phyloP scores from a whole-genome alignment of 768 basidiomycete genomes.

The Artomyces pyxidatus region DNA sequence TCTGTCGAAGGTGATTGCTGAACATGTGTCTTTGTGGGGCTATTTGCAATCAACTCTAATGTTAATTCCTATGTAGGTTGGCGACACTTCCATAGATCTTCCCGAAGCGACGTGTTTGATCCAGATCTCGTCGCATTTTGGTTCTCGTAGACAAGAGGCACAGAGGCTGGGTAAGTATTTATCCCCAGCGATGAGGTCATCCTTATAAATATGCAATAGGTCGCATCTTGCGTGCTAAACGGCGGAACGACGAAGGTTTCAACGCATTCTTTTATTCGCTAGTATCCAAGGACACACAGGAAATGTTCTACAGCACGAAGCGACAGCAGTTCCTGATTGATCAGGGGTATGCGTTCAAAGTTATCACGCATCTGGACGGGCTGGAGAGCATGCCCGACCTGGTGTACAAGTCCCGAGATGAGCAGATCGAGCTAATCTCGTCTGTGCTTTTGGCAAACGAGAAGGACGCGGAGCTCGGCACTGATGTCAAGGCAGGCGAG shows the following conservation, averaged over 20 bases:
- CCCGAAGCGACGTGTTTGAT: slow-evolving; percentile 99
- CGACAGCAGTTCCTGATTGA: slow-evolving; percentile 98
- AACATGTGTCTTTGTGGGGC: slow-evolving; percentile 10
- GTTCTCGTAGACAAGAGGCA: slow-evolving; percentile 95
- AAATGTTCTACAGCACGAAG: slow-evolving; percentile 99
- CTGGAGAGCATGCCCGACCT: slow-evolving; percentile 78
- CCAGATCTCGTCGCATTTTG: slow-evolving; percentile 98
- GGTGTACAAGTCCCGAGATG: slow-evolving; percentile 84
- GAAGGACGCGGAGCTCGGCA: slow-evolving; percentile 79
- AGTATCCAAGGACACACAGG: slow-evolving; percentile 97
- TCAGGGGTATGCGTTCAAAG: slow-evolving; percentile 99
- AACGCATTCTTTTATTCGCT: slow-evolving; percentile 99
- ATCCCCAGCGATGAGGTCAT: background rate
- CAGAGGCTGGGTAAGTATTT: slow-evolving; percentile 72
- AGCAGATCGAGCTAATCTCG: slow-evolving; percentile 95
- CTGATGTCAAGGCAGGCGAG: slow-evolving; percentile 75
- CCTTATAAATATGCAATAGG: slow-evolving; percentile 36
- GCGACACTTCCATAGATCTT: slow-evolving; percentile 97
- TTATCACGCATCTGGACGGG: slow-evolving; percentile 96
- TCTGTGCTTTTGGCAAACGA: slow-evolving; percentile 89
- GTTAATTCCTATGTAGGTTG: slow-evolving; percentile 59
- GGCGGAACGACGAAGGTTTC: slow-evolving; percentile 98
- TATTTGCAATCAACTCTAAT: slow-evolving; percentile 7
- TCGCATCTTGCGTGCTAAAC: slow-evolving; percentile 93
- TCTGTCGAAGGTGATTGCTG: slow-evolving; percentile 92